Evolutionary conservation across 2,329 filamentous ascomycete genomes (phyloP), one percentile per base, ranked within the genome.

Genomic region (Hawksworthiomyces lignivorus): DNA sequence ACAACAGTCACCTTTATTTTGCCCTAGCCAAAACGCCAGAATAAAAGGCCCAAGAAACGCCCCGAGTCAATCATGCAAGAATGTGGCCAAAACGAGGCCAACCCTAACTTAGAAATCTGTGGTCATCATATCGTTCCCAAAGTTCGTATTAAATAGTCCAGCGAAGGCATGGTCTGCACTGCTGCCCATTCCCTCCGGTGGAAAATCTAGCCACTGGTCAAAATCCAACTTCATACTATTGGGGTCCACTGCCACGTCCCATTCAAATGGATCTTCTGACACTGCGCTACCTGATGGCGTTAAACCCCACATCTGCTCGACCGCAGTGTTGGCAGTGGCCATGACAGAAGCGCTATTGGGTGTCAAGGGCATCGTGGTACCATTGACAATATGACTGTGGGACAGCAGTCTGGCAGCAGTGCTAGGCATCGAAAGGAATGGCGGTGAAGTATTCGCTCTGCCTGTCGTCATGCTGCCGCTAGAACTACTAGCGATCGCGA

Each of bases 151-250:
- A 18, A 64, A 59, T 19, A 64, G 52, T 6, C 48, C 49, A 20
- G 32, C 46, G 43, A 52, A 50, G 21, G 48, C 48, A 7, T 51
- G 49, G 24, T 52, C 49, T 11, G 49, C 46, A 39, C 48, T 50
- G 40, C 49, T 52, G 38, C 48, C 48, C 44, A 52, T 51, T 7
- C 65, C 68, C 37, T 75, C 73, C 2, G 65, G 64, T 6, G 72
- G 73, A 47, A 75, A 78, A 45, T 77, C 70, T 18, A 78, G 62
- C 70, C 72, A 78, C 50, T 77, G 72, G 44, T 76, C 72, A 40
- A 77, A 72, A 42, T 78, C 73, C 45, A 77, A 68, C 46, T 74
- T 72, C 8, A 70, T 68, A 31, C 6, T 66, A 32, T 30, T 41
- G 11, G 43, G 37, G 9, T 46, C 44, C 14, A 69, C 62, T 4